Base-by-base conservation (phyloP, 192 early-diverging fungal genomes). In the Linnemannia exigua region DNA sequence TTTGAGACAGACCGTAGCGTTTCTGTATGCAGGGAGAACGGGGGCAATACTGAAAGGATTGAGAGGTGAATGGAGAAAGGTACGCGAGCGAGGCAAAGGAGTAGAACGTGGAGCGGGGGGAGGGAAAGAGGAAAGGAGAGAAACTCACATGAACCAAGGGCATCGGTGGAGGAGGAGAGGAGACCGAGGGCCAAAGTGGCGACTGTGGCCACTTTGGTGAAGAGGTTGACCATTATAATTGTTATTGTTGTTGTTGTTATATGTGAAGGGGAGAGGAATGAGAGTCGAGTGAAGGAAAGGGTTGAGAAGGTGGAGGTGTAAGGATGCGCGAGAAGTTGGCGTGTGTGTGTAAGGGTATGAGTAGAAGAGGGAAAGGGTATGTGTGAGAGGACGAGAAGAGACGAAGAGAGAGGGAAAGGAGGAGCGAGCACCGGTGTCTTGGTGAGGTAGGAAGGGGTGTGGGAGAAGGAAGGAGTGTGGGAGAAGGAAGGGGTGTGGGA, bases 361-460 rank as follows among this genome's bases (percentile, higher is more conserved):
- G 67, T 47, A 0, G 36, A 50, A n/a, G 51, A n/a, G 7, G 74
- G 37, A 14, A 69, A 15, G n/a, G 41, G 37, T 15, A 67, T 37
- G 44, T 36, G 50, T n/a, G 37, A 14, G 54, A 15, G 15, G 58
- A 44, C 3, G 41, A 41, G 54, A 33, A 20, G 38, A 54, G 58
- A 14, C 1, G 25, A 11, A 28, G 25, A 12, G 54, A 31, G 25
- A 9, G 25, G 28, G 15, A 14, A 38, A 47, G 16, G n/a, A 38
- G n/a, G 33, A 7, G 17, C n/a, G 58, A 35, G 69, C 80, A 82
- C 74, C 80, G 69, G 54, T 74, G 79, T 75, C 79, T 70, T 75
- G 79, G 79, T 75, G 79, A 80, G 79, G 63, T 51, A 31, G 79
- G 79, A 75, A 70, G 73, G 79, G 79, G 46, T 28, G 63, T 35